These are phyloP conservation scores for Melaleuca quinquenervia DNA, from an alignment of 345 rosid genomes.

Conservation along the genomic window DNA sequence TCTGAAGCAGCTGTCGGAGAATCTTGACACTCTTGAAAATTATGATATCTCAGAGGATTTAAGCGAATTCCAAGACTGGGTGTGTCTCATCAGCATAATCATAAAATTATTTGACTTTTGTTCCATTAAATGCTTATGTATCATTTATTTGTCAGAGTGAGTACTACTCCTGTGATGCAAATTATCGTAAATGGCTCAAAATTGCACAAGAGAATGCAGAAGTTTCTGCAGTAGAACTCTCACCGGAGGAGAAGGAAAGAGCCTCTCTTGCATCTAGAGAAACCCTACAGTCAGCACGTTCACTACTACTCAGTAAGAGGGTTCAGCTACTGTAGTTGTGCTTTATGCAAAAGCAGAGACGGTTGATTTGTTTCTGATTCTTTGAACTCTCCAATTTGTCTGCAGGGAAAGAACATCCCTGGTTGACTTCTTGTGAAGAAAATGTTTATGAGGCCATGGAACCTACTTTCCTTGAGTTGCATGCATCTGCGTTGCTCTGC, in stretches of 20 bases:
- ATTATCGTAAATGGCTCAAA: slow-evolving; percentile 92
- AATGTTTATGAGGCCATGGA: slow-evolving; percentile 32
- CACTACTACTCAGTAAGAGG: slow-evolving; percentile 59
- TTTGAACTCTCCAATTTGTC: slow-evolving; percentile 2
- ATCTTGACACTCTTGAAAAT: slow-evolving; percentile 43
- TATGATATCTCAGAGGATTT: slow-evolving; percentile 56
- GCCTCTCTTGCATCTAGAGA: slow-evolving; percentile 55
- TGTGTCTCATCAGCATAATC: slow-evolving; percentile 8
- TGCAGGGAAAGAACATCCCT: slow-evolving; percentile 56
- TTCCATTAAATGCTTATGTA: not conserved
- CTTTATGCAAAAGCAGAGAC: not conserved
- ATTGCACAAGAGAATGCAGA: slow-evolving; percentile 69
- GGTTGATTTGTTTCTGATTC: not conserved
- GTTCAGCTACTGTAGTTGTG: not conserved
- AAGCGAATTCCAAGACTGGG: slow-evolving; percentile 95
- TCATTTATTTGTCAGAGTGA: slow-evolving; percentile 36
- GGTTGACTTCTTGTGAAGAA: slow-evolving; percentile 64
- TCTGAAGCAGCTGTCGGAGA: slow-evolving; percentile 83
- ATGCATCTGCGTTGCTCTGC: slow-evolving; percentile 84
- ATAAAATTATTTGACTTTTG: slow-evolving; percentile 4
- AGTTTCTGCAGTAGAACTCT: slow-evolving; percentile 49
- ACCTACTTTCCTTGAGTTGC: slow-evolving; percentile 69
- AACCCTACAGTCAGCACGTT: slow-evolving; percentile 49
- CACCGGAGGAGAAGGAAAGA: slow-evolving; percentile 67
- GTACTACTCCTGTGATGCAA: slow-evolving; percentile 95